Base-by-base conservation (phyloP, 768 basidiomycete genomes). In the Gelatoporia subvermispora region DNA sequence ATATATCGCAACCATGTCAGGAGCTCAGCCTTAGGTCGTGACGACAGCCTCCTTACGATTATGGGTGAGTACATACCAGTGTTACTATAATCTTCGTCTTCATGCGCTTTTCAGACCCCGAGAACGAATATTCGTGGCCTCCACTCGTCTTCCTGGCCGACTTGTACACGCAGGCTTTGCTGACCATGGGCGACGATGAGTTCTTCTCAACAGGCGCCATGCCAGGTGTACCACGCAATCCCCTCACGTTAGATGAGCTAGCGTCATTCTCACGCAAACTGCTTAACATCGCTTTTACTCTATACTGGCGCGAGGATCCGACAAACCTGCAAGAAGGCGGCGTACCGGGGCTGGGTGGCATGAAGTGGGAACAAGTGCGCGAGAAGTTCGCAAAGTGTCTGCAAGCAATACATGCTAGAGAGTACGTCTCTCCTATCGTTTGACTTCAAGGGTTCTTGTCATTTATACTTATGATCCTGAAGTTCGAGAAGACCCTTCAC, bases 141-240 rank as follows among this genome's bases (percentile, higher is more conserved):
- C 73, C 87, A 2, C 66, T 98, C 1, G 69, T 97, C 8, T 76
- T 96, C 47, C 77, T 94, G 8, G 75, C 80, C 1, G 85, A 94
- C 43, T 65, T 96, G 10, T 95, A 96, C 65, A 76, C 82, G 2
- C 88, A 94, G 50, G 79, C 84, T 1, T 76, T 98, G 25, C 72
- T 92, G 25, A 93, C 93, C 0, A 89, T 98, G 77, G 90, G 90
- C 1, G 96, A 99, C 58, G 95, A 97, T 66, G 96, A 98, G 63
- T 98, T 98, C 70, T 96, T 96, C 62, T 79, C 82, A 9, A 57
- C 64, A 20, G 60, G 59, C 9, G 54, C 67, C 8, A 35, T 60
- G 4, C 46, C 67, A 3, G 44, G 59, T 15, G 59, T 68, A 4
- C 62, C 72, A n/a, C 70, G 83, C 17, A 95, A 93, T 53, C 88